Evolutionary conservation across 163 green algal genomes (phyloP), one percentile per base, ranked within the genome.

Genomic region (Coccomyxa subellipsoidea): DNA sequence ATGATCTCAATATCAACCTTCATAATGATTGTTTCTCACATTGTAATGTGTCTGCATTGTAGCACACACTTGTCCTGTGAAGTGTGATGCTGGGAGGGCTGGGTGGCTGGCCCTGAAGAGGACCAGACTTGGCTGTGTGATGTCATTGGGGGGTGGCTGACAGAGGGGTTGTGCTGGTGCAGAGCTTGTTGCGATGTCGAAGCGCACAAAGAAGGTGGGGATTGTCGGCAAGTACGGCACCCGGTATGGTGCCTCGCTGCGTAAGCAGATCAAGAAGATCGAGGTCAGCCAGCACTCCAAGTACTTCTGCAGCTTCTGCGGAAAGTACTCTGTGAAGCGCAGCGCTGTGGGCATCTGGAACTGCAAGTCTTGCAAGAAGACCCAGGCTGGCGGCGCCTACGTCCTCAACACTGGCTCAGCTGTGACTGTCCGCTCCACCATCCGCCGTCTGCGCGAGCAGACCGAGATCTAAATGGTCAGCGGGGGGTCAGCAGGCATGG

Each of bases 191-290:
- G 38, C 29, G 38, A 83, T 83, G 96, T 94, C 95, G 79, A 99
- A 99, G 93, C 94, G 96, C 83, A 99, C 96, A 12, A 99, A 99
- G 92, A 99, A 99, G 96, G 96, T 98, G 54, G 97, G 96, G 54
- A 99, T 99, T 84, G 93, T 98, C 76, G 97, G 97, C 85, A 99
- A 99, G 94, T 99, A 99, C 87, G 96, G 97, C 77, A 99, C 97
- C 71, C 93, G 97, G 82, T 99, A 99, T 91, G 97, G 97, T 87
- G 93, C 95, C 69, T 96, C 87, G 86, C 90, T 99, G 84, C 90
- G 97, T 84, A 99, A 99, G 96, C 93, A 98, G 88, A 97, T 99
- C 86, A 99, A 99, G 93, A 99, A 99, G 94, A 98, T 98, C 85
- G 97, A 99, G 89, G 95, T 99, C 83, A 96, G 90, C 85, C 97